Percentiles rank a stretch among this genome's conserved stretches.
Conservation (phyloP, 805 yeast genomes). For the Saccharomyces mikatae region DNA sequence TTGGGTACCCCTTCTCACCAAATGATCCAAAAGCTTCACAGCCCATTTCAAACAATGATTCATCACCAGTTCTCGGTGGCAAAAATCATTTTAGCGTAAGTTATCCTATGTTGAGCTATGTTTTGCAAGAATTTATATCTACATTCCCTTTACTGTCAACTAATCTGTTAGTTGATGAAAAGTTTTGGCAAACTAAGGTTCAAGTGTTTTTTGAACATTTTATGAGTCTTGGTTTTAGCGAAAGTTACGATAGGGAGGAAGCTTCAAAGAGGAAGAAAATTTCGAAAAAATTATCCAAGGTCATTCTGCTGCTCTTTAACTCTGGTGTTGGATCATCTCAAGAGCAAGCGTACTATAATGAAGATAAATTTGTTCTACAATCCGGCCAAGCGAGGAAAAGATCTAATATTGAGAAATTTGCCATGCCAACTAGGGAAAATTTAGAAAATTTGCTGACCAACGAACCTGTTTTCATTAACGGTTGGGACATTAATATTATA, state of each 20-base stretch:
- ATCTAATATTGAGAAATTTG: slow-evolving; percentile 28
- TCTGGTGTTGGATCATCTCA: slow-evolving; percentile 60
- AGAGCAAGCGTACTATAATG: slow-evolving; percentile 42
- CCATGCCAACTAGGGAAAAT: slow-evolving; percentile 37
- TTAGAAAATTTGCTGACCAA: slow-evolving; percentile 27
- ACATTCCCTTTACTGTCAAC: slow-evolving; percentile 68
- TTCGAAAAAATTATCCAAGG: slow-evolving; percentile 50
- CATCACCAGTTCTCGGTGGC: slow-evolving; percentile 10
- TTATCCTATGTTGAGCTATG: slow-evolving; percentile 63
- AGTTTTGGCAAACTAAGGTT: slow-evolving; percentile 72
- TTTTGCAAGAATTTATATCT: slow-evolving; percentile 52
- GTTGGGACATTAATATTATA: slow-evolving; percentile 55
- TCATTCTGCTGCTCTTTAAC: slow-evolving; percentile 61
- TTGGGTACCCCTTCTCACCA: slow-evolving; percentile 70
- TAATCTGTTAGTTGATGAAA: slow-evolving; percentile 36
- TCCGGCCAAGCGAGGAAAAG: slow-evolving; percentile 25
- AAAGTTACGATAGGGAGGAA: slow-evolving; percentile 67
- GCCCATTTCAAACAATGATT: slow-evolving; percentile 9
- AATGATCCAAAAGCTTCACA: slow-evolving; percentile 33
- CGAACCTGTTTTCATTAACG: slow-evolving; percentile 38
- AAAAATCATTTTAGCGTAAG: slow-evolving; percentile 16
- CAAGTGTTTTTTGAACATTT: slow-evolving; percentile 79
- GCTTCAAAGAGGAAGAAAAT: slow-evolving; percentile 61
- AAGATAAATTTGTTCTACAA: slow-evolving; percentile 26
- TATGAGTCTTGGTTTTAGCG: slow-evolving; percentile 61